Conservation (phyloP, 192 early-diverging fungal genomes). For the Backusella luteola region DNA sequence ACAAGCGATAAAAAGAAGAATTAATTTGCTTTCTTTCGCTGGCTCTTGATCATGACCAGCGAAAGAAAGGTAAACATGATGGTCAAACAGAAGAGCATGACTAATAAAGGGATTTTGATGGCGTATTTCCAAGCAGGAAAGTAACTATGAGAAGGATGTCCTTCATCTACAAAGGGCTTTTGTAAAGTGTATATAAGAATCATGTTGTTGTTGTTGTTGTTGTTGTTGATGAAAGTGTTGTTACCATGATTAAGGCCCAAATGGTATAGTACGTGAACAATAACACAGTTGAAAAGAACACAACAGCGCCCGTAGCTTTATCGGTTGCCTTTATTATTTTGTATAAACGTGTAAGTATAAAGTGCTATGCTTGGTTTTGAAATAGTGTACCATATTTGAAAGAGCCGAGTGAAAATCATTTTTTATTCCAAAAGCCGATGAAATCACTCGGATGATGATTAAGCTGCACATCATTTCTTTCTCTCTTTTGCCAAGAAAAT, state of each 20-base stretch:
- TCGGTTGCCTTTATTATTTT: slow-evolving; percentile 47
- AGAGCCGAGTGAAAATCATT: too few species aligned
- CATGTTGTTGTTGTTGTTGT: background rate
- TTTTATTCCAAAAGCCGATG: too few species aligned
- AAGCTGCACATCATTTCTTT: background rate
- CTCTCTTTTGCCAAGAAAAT: background rate
- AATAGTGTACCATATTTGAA: background rate
- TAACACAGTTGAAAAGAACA: slow-evolving; percentile 65
- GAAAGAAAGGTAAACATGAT: slow-evolving; percentile 79
- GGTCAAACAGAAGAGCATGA: slow-evolving; percentile 77
- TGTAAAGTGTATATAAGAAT: too few species aligned
- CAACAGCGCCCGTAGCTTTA: slow-evolving; percentile 76
- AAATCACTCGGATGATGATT: background rate
- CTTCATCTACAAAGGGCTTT: slow-evolving; percentile 83
- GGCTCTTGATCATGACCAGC: slow-evolving; percentile 80
- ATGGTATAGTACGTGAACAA: slow-evolving; percentile 89
- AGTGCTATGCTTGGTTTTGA: background rate
- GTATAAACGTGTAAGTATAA: background rate
- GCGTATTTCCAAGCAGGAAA: slow-evolving; percentile 86
- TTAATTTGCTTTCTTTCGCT: slow-evolving; percentile 9
- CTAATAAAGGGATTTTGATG: slow-evolving; percentile 79
- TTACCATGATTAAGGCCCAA: slow-evolving; percentile 88
- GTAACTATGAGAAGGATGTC: slow-evolving; percentile 70
- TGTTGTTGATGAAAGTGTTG: background rate
- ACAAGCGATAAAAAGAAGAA: background rate